Evolutionary conservation across 169 alveolate species (phyloP), one percentile per base, ranked within the genome.

Genomic region (Amoebophrya sp.): DNA sequence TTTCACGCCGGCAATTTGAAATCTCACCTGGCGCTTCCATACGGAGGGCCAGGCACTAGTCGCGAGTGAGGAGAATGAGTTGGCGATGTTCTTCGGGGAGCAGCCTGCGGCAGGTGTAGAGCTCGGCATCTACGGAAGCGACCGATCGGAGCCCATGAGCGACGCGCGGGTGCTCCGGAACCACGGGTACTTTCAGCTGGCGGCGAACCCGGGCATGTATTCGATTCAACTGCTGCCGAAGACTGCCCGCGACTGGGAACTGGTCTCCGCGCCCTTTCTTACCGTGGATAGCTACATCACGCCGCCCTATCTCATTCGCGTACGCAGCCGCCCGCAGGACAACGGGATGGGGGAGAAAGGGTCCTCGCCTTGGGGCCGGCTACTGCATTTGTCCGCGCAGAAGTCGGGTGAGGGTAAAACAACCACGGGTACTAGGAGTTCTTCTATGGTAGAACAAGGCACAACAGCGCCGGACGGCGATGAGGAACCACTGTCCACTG

Each of bases 261-360:
- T 66, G 35, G 32, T 25, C 10, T 18, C 39, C 10, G 83, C 83
- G 35, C 83, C 83, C 10, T 66, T 66, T 66, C 18, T 66, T 2
- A 66, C 83, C 32, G 83, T 66, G 1, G 83, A 66, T n/a, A 66
- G 83, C 35, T 66, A 12, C 83, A 66, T 66, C 83, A 66, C 83
- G 1, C 83, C 83, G 83, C 83, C 83, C 7, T 66, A 66, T 25
- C 1, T 25, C 32, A 66, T 66, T 25, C 12, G 32, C 83, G 83
- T 66, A 3, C 83, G 29, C 29, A 47, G n/a, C n/a, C n/a, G n/a
- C n/a, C n/a, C n/a, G n/a, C n/a, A n/a, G n/a, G n/a, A n/a, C n/a
- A n/a, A n/a, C n/a, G n/a, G n/a, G n/a, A n/a, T n/a, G n/a, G n/a
- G n/a, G n/a, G n/a, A n/a, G n/a, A n/a, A n/a, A n/a, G n/a, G n/a